A percentile compares a stretch with the other conserved stretches of the same genome.
Conservation (phyloP, 208 protist genomes). For the Wallacemonas sp. region DNA sequence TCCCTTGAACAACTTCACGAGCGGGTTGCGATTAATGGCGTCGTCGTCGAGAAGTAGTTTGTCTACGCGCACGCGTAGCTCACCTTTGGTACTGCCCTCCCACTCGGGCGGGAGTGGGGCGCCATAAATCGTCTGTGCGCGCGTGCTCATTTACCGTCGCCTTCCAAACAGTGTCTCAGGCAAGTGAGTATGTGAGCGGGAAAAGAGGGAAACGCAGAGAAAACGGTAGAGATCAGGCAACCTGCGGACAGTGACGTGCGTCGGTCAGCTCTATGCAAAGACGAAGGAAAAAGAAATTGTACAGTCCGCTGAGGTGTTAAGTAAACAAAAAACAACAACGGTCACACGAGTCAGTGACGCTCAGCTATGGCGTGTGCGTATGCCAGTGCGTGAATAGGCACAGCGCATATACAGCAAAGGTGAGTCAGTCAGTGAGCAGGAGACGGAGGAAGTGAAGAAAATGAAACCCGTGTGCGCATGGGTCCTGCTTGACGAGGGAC, state of each 20-base stretch:
- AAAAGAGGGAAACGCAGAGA: neutral
- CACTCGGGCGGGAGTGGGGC: conserved; percentile 62
- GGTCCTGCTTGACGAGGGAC: no score
- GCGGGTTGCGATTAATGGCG: conserved; percentile 54
- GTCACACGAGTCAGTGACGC: no score
- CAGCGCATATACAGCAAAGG: no score
- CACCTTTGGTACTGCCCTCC: conserved; percentile 64
- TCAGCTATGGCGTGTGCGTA: no score
- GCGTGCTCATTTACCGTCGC: neutral
- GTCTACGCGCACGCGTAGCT: conserved; percentile 81
- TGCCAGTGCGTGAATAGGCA: no score
- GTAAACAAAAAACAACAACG: no score
- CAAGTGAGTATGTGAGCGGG: neutral
- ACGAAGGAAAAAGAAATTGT: neutral
- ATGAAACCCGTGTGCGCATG: no score
- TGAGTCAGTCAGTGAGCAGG: no score
- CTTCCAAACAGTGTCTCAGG: neutral
- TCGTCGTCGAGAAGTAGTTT: conserved; percentile 74
- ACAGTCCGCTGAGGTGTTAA: no score
- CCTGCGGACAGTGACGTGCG: no score
- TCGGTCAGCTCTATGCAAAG: neutral
- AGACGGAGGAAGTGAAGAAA: no score
- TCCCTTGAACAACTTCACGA: conserved; percentile 32
- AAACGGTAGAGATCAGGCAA: no score
- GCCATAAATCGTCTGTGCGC: conserved; percentile 68